These are phyloP conservation scores for Magnusiomyces clavatus DNA, from an alignment of 1,139 yeast genomes.

Conservation along the genomic window DNA sequence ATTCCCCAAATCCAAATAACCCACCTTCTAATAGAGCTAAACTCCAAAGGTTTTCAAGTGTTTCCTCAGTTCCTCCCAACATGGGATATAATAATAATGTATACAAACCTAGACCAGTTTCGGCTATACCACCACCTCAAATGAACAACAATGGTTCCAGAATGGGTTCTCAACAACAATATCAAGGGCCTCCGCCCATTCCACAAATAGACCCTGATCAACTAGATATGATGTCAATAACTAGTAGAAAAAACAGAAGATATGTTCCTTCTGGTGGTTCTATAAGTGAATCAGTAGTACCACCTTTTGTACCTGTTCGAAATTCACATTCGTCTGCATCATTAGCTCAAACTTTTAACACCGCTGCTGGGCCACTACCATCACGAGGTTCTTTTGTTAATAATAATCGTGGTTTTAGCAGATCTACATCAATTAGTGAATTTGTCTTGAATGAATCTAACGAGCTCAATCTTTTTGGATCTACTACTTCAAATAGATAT, in stretches of 20 bases:
- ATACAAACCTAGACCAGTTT: constrained; percentile 1
- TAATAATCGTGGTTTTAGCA: background rate
- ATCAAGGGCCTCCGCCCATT: too few relatives aligned
- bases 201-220: constrained; percentile 4
- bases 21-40: too few relatives aligned
- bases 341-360: constrained; percentile 1
- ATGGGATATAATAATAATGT: too few relatives aligned
- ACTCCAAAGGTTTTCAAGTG: too few relatives aligned
- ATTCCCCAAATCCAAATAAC: background rate
- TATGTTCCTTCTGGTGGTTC: constrained; percentile 1
- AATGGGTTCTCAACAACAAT: too few relatives aligned
- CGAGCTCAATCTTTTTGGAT: constrained; percentile 2
- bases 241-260: constrained; percentile 12
- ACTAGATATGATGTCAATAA: constrained; percentile 15
- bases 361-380: too few relatives aligned
- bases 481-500: constrained; percentile 11
- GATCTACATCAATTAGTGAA: background rate
- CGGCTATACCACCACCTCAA: constrained; percentile 6
- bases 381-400: background rate
- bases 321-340: constrained; percentile 8
- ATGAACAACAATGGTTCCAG: too few relatives aligned
- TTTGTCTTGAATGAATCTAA: background rate
- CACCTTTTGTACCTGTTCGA: background rate
- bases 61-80: too few relatives aligned
- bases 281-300: background rate